phyloP scores from a whole-genome alignment of 23 red algal genomes.

The Gracilaria caudata region DNA sequence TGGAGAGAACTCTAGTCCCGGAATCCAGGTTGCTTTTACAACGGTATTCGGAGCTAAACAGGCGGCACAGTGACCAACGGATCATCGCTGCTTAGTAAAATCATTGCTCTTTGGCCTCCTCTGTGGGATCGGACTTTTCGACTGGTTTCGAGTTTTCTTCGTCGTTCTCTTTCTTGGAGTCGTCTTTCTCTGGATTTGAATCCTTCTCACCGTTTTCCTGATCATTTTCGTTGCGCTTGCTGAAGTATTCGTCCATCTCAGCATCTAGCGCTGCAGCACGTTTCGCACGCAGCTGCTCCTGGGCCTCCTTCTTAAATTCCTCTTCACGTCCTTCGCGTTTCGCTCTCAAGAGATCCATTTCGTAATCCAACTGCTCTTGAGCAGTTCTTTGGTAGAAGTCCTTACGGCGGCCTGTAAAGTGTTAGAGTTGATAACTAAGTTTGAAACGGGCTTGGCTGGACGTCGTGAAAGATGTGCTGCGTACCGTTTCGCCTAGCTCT shows the following conservation, averaged over 20 bases:
- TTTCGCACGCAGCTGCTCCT: conserved; percentile 40
- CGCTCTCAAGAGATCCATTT: conserved; percentile 66
- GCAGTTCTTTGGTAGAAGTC: conserved; percentile 25
- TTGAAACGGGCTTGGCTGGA: not conserved
- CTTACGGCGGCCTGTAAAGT: conserved; percentile 32
- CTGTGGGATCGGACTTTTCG: not conserved
- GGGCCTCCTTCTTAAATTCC: conserved; percentile 47
- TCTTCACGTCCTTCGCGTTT: conserved; percentile 69
- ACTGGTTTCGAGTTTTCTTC: not conserved
- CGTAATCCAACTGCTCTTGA: conserved; percentile 64
- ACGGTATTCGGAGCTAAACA: not conserved
- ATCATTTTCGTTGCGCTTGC: conserved; percentile 20
- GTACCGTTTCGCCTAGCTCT: conserved; percentile 28
- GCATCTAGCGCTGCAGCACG: conserved; percentile 44
- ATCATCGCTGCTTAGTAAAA: not conserved
- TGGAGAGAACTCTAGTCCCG: not conserved
- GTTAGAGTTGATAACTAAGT: conserved; percentile 13
- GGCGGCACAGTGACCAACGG: not conserved
- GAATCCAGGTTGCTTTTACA: conserved; percentile 27
- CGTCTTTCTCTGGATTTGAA: conserved; percentile 18
- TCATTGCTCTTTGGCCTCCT: conserved; percentile 16
- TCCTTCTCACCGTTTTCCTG: conserved; percentile 21
- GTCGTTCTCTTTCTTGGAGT: conserved; percentile 29
- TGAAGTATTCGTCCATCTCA: conserved; percentile 71
- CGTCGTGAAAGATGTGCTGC: conserved; percentile 8